Percentiles rank a stretch among this genome's conserved stretches.
phyloP scores from a whole-genome alignment of 1,284 basidiomycete genomes.

The Ceratobasidium papillatum region DNA sequence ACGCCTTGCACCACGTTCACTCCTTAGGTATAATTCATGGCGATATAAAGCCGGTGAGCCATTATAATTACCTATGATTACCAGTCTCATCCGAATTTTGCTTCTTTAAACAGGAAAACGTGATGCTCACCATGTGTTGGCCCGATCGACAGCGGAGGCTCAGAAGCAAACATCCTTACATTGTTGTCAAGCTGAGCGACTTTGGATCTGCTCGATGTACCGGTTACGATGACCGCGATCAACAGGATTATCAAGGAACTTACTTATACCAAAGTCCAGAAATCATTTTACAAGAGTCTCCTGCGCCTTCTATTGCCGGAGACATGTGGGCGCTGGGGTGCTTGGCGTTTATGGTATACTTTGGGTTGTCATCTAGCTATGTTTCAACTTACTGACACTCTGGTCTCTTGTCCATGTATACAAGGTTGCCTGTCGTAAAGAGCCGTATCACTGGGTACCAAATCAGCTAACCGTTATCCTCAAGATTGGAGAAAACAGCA shows the following conservation, averaged over 20 bases:
- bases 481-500: background rate
- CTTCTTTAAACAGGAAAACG: conserved; percentile 10
- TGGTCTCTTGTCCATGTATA: no score
- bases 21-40: background rate
- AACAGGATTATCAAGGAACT: background rate
- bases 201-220: background rate
- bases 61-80: background rate
- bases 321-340: conserved; percentile 11
- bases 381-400: background rate
- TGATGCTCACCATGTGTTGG: background rate
- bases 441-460: background rate
- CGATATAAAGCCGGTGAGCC: conserved; percentile 14
- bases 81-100: no score
- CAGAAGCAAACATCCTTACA: no score
- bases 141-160: no score
- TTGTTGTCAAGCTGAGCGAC: background rate
- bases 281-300: background rate
- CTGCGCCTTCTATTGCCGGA: background rate
- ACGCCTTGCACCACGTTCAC: background rate
- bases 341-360: conserved; percentile 12
- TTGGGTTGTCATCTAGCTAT: no score
- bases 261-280: conserved; percentile 4
- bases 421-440: background rate
- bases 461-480: background rate
- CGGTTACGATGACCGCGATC: background rate